Base-by-base conservation (phyloP, 371 early-diverging fungal species). In the Chytridium lagenaria region DNA sequence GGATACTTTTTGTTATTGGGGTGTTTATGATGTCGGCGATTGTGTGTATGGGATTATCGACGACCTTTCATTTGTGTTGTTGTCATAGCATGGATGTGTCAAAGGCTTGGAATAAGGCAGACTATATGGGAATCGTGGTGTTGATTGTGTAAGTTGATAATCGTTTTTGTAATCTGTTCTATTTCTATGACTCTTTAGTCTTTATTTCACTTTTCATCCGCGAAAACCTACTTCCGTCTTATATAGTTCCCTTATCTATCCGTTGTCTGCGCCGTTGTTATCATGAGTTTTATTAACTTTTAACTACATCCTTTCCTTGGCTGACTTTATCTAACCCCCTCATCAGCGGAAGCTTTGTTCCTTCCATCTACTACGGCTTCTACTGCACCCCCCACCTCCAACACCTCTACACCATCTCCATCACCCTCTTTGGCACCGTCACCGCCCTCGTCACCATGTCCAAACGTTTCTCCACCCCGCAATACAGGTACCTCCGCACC, bases 81-180 rank as follows among this genome's bases (percentile, higher is more conserved):
- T 95, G 94, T 73, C 97, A 96, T 79, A 95, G 95, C 63, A 87
- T 90, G 67, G 65, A 78, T 66, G 85, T 87, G 79, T 67, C 73
- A 5, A 73, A 67, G 50, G 50, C 50, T 0, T 73, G 73, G 73
- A 73, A 73, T 50, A 88, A 92, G 67, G 93, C 93, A 70, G 97
- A 97, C 80, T 97, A 95, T 88, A 89, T 93, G 50, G 97, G 97
- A 37, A 97, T 97, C 72, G 91, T 93, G 31, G 37, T 36, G 7
- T 39, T 73, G 59, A 67, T 68, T 44, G 67, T 51, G 73, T 73
- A 34, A 52, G 72, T 57, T 1, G n/a, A n/a, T n/a, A n/a, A n/a
- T n/a, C n/a, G n/a, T n/a, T n/a, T n/a, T n/a, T n/a, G n/a, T n/a
- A n/a, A n/a, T n/a, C n/a, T n/a, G n/a, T n/a, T n/a, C n/a, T 50